A percentile compares a stretch with the other conserved stretches of the same genome.
phyloP scores from a whole-genome alignment of 164 flowering plant genomes.

The Annona squamosa region DNA sequence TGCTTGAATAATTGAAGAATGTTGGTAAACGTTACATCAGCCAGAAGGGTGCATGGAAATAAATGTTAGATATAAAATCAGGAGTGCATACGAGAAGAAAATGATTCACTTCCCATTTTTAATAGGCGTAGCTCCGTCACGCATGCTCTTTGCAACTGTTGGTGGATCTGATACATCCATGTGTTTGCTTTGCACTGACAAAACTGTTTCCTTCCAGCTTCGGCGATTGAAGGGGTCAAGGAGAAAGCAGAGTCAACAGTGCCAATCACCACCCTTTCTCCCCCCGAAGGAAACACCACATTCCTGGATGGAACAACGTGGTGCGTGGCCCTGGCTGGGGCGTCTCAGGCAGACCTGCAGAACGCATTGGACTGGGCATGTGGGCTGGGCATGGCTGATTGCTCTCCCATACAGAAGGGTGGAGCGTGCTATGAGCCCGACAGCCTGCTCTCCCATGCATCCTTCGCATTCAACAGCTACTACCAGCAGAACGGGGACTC shows the following conservation, averaged over 20 bases:
- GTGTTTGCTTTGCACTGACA: background rate
- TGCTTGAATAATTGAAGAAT: too few relatives aligned
- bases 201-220: conserved; percentile 9
- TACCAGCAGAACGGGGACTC: conserved; percentile 80
- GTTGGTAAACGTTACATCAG: too few relatives aligned
- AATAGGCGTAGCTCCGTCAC: too few relatives aligned
- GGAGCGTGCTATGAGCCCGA: conserved; percentile 73
- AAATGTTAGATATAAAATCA: too few relatives aligned
- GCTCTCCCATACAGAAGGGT: conserved; percentile 42
- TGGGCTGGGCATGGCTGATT: conserved; percentile 67
- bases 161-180: background rate
- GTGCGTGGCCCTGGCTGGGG: conserved; percentile 79
- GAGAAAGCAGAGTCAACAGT: conserved; percentile 46
- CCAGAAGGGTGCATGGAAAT: too few relatives aligned
- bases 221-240: conserved; percentile 21
- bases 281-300: conserved; percentile 93
- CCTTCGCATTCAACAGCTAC: conserved; percentile 82
- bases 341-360: conserved; percentile 53
- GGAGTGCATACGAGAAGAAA: too few relatives aligned
- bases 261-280: conserved; percentile 45
- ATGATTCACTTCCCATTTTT: too few relatives aligned
- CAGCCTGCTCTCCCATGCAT: conserved; percentile 76
- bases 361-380: conserved; percentile 92
- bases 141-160: too few relatives aligned
- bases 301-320: conserved; percentile 74